Base-by-base conservation (phyloP, 108 stramenopile genomes). In the Nannochloropsis gaditana region DNA sequence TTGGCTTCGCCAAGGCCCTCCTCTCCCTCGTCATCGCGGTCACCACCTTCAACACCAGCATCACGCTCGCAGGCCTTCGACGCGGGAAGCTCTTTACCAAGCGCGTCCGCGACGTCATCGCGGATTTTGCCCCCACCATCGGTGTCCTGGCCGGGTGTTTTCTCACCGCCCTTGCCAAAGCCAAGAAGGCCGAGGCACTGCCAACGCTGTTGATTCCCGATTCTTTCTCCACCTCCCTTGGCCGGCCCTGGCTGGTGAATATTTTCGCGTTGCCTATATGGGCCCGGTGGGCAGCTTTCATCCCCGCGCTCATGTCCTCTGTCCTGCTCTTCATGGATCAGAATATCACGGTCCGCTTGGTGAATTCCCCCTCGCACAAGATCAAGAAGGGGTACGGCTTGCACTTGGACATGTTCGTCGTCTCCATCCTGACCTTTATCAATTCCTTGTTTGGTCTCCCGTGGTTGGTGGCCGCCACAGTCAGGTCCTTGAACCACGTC, bases 321-420 rank as follows among this genome's bases (percentile, higher is more conserved):
- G 93, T 94, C 11, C 87, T 94, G 19, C 84, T 94, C 9, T 94
- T 94, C 87, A 89, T 90, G 88, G 90, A 89, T 84, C 90, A 90
- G 41, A 94, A 94, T 84, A 93, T 94, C 82, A 93, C 93, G 11
- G 93, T 93, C 9, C 86, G 93, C 15, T 84, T 94, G 5, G 93
- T 94, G 42, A 93, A 93, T 84, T 89, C 93, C 47, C 92, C 92
- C 42, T 87, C 92, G 81, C 93, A 91, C 84, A 93, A 93, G 83
- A 93, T 94, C 88, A 92, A 91, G 82, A 95, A 94, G 83, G 94
- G 95, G 47, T 94, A 93, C 88, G 94, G 94, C 41, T 92, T 94
- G 93, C 94, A 95, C 83, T 91, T 92, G n/a, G 94, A 95, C 88
- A 91, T 95, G 93, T 85, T 94, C 9, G 88, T 95, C 41, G 87